Evolutionary conservation across 108 stramenopile species (phyloP), one percentile per base, ranked within the genome.

Genomic region (Nannochloropsis salina): DNA sequence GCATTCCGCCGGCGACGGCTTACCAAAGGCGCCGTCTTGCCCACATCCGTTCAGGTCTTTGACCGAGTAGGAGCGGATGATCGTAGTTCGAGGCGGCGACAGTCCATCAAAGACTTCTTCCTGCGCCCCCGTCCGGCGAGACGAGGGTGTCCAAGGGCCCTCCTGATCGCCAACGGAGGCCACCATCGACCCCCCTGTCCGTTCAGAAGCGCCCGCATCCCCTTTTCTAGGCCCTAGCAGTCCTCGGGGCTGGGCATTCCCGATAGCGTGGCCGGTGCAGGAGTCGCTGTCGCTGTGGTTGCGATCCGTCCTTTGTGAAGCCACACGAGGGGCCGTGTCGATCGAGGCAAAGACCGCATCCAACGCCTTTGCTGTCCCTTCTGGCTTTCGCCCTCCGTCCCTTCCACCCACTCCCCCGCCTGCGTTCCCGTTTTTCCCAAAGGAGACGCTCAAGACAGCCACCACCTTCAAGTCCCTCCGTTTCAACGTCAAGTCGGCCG

Each of bases 381-480:
- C 41, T 31, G 8, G 18, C 85, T 8, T 42, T 83, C 86, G 11
- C 42, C 82, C 86, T 41, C 9, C 82, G 42, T 45, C 42, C 42
- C 9, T 8, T 41, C 43, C 80, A 22, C 74, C 41, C 83, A 8
- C 11, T 42, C 41, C 83, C 45, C 15, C 47, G 44, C 43, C 79
- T 4, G 43, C 11, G 21, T 11, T 31, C 81, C 43, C 45, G 6
- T 42, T 44, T 15, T 22, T 42, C 61, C 83, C n/a, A 21, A 42
- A 82, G 11, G 86, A 42, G 82, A 86, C 51, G 31, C 80, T 42
- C 43, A 87, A 47, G 42, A 87, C 87, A 20, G 87, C 87, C 9
- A 87, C 83, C 44, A 83, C 79, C 44, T 84, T 84, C 40, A 87
- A 61, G 42, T 87, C 87, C 45, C 83, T 81, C 31, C 83, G 83